Base-by-base conservation (phyloP, 2,329 filamentous ascomycete genomes). In the Cercospora nicotianae region DNA sequence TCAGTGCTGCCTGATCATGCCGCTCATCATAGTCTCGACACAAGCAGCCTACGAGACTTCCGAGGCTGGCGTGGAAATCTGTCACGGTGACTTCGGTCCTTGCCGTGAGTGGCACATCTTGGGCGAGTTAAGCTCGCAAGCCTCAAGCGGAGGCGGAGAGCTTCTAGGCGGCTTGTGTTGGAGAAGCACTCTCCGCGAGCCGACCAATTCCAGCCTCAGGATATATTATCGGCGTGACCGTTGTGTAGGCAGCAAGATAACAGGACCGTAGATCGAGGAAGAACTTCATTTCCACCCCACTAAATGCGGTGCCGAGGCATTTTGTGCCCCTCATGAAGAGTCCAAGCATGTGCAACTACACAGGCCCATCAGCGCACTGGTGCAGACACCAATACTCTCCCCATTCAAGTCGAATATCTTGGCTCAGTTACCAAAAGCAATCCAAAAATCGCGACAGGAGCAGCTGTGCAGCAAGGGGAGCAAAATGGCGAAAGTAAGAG, bases 241-340 rank as follows among this genome's bases (percentile, higher is more conserved):
- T 23, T 58, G n/a, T 53, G 13, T 23, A 64, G 62, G 62, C 62
- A 64, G 62, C 62, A 64, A 36, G 42, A 64, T 63, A 55, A 16
- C 45, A 36, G 55, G 28, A 39, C 4, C 12, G 42, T 63, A 48
- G 33, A 64, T 55, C 31, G 30, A 20, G 26, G 31, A 33, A 30
- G 28, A 16, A 33, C 31, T 59, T 48, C 33, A 64, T 45, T 45
- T 57, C 33, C 48, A 57, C 30, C 45, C 62, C 51, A 36, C 48
- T 39, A 23, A 57, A 58, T 26, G 45, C 51, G 30, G 62, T 57
- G 62, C 62, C 62, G 62, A 64, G 62, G 62, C 33, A 39, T 36
- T 6, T 12, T 42, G 48, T 51, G 45, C 62, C 51, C 48, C 30
- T 59, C 55, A 12, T 36, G 55, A 28, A 59, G 55, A 55, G 1